Percentiles rank a stretch among this genome's conserved stretches.
Evolutionary conservation across 768 basidiomycete species (phyloP).

Genomic region (Pisolithus marmoratus): DNA sequence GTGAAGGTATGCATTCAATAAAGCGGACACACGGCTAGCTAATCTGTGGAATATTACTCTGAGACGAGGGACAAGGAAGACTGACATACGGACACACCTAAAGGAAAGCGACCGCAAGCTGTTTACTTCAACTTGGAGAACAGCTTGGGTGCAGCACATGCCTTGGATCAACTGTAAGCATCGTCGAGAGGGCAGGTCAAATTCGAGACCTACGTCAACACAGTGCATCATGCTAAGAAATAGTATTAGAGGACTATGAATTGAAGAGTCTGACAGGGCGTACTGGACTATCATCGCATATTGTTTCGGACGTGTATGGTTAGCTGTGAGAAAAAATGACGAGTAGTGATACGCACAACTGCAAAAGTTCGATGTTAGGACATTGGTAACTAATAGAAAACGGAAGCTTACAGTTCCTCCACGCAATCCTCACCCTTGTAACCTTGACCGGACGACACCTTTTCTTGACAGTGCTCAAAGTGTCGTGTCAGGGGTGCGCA

Average conservation of each 20-base stretch:
- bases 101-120: neutral
- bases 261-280: conserved; percentile 23
- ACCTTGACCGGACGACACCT: conserved; percentile 75
- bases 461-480: conserved; percentile 89
- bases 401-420: conserved; percentile 66
- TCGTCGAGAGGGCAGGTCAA: neutral
- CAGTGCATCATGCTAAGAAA: conserved; percentile 82
- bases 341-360: conserved; percentile 20
- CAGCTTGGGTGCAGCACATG: conserved; percentile 69
- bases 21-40: neutral
- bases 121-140: conserved; percentile 61
- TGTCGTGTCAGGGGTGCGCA: conserved; percentile 72
- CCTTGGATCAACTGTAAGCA: conserved; percentile 22
- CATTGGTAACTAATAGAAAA: neutral
- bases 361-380: neutral
- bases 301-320: conserved; percentile 1
- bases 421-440: conserved; percentile 91
- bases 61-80: neutral
- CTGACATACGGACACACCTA: conserved; percentile 12
- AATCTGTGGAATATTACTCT: neutral
- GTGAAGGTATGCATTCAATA: neutral
- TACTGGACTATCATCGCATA: conserved; percentile 54
- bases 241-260: conserved; percentile 3
- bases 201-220: conserved; percentile 58
- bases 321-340: conserved; percentile 2